Conservation (phyloP, 1,284 basidiomycete species). For the Rhodotorula sp. region DNA sequence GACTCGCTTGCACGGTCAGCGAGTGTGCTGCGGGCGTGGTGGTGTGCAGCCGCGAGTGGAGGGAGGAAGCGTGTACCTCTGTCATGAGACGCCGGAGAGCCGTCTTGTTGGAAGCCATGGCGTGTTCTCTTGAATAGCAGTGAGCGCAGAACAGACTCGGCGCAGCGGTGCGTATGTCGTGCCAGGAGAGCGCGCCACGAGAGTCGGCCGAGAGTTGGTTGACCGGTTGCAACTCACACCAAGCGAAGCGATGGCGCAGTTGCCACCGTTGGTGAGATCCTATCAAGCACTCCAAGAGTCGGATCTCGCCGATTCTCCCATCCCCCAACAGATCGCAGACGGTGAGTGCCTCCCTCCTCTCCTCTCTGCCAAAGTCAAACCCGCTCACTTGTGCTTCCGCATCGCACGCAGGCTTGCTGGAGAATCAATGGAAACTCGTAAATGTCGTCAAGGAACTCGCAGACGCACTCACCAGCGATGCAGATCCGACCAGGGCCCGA, state of each 20-base stretch:
- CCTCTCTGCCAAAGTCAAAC: not conserved
- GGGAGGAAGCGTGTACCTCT: conserved; percentile 32
- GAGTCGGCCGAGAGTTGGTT: not conserved
- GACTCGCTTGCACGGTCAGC: no score
- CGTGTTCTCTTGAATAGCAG: not conserved
- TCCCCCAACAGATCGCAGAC: conserved; percentile 24
- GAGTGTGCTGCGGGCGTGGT: not conserved
- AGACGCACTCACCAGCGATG: conserved; percentile 80
- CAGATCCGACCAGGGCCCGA: conserved; percentile 72
- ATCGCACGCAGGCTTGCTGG: conserved; percentile 12
- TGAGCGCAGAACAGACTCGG: not conserved
- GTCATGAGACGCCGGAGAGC: conserved; percentile 43
- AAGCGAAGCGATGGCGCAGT: not conserved
- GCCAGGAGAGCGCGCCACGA: not conserved
- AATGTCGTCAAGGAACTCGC: conserved; percentile 83
- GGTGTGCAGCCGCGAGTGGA: not conserved
- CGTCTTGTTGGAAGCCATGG: conserved; percentile 23
- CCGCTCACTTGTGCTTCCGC: not conserved
- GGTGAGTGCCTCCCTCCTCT: not conserved
- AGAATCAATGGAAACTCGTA: conserved; percentile 54
- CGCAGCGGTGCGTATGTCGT: not conserved
- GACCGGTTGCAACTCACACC: no score
- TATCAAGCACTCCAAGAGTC: conserved; percentile 11
- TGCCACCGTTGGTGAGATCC: conserved; percentile 14
- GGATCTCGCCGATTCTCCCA: conserved; percentile 3